These are phyloP conservation scores for Phytophthora pseudosyringae DNA, from an alignment of 352 stramenopile species.

Conservation along the genomic window DNA sequence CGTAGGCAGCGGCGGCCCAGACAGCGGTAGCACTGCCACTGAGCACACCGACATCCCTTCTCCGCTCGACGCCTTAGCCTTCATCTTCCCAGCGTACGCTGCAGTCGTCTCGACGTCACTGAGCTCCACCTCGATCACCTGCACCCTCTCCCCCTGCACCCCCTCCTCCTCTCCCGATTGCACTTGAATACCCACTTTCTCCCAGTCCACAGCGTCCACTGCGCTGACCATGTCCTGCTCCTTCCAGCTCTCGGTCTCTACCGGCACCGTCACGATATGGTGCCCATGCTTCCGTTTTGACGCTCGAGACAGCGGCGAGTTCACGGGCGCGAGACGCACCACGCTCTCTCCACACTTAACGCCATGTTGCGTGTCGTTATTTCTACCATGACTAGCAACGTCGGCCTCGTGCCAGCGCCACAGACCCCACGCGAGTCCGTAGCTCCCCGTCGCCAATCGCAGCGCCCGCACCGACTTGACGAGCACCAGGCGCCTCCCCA, in stretches of 20 bases:
- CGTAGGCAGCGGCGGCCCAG: conserved; percentile 10
- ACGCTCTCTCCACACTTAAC: conserved; percentile 40
- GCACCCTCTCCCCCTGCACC: conserved; percentile 18
- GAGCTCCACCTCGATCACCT: conserved; percentile 55
- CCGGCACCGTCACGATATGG: conserved; percentile 44
- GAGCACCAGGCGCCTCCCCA: conserved; percentile 47
- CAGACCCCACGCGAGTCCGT: conserved; percentile 64
- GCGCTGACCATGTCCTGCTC: neutral
- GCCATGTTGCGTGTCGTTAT: conserved; percentile 6
- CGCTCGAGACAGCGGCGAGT: conserved; percentile 50
- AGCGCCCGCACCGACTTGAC: conserved; percentile 58
- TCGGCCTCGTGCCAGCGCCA: conserved; percentile 30
- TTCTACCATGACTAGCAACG: neutral
- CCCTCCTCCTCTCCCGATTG: neutral
- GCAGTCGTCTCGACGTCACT: conserved; percentile 21
- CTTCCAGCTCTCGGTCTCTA: conserved; percentile 10
- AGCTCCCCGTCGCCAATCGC: conserved; percentile 60
- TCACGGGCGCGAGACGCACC: conserved; percentile 49
- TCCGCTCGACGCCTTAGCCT: conserved; percentile 4
- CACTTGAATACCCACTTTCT: conserved; percentile 21
- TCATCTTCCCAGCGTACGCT: conserved; percentile 12
- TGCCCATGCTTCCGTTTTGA: conserved; percentile 54
- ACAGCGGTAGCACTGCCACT: conserved; percentile 32
- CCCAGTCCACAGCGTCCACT: conserved; percentile 25
- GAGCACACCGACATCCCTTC: conserved; percentile 15